A percentile compares a stretch with the other conserved stretches of the same genome.
Evolutionary conservation across 805 yeast genomes (phyloP).

Genomic region (Monosporozyma siamensis): DNA sequence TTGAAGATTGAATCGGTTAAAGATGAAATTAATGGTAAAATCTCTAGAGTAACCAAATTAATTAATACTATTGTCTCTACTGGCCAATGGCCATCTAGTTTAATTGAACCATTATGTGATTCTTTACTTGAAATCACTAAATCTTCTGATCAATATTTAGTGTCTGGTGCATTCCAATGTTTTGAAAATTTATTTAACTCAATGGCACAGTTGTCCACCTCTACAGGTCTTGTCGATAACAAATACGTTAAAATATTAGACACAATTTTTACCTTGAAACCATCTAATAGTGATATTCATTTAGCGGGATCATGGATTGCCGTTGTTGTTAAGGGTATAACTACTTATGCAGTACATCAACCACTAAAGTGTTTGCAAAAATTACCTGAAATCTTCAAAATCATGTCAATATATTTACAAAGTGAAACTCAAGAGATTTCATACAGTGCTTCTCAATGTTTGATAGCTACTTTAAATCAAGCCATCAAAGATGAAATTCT

Average conservation of each 20-base stretch:
- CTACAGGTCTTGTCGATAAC: slow-evolving; percentile 49
- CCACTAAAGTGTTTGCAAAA: slow-evolving; percentile 44
- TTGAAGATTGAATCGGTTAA: slow-evolving; percentile 29
- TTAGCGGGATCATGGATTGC: slow-evolving; percentile 94
- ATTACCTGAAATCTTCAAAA: slow-evolving; percentile 46
- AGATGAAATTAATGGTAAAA: slow-evolving; percentile 45
- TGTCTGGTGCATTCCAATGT: slow-evolving; percentile 73
- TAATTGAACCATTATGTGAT: slow-evolving; percentile 67
- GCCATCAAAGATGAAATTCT: slow-evolving; percentile 53
- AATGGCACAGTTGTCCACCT: slow-evolving; percentile 30
- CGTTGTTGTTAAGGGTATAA: slow-evolving; percentile 74
- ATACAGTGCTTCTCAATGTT: slow-evolving; percentile 75
- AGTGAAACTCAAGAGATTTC: slow-evolving; percentile 58
- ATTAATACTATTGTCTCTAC: slow-evolving; percentile 61
- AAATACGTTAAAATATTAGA: slow-evolving; percentile 57
- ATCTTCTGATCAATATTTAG: slow-evolving; percentile 74
- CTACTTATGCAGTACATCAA: slow-evolving; percentile 44
- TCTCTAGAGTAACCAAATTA: slow-evolving; percentile 72
- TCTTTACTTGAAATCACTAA: slow-evolving; percentile 64
- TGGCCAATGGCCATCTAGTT: slow-evolving; percentile 72
- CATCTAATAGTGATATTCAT: slow-evolving; percentile 72
- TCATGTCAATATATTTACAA: slow-evolving; percentile 54
- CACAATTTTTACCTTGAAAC: slow-evolving; percentile 69
- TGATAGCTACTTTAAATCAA: slow-evolving; percentile 66
- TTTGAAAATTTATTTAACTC: slow-evolving; percentile 35